Evolutionary conservation across 768 basidiomycete species (phyloP), one percentile per base, ranked within the genome.

Genomic region (Termitomyces sp.): DNA sequence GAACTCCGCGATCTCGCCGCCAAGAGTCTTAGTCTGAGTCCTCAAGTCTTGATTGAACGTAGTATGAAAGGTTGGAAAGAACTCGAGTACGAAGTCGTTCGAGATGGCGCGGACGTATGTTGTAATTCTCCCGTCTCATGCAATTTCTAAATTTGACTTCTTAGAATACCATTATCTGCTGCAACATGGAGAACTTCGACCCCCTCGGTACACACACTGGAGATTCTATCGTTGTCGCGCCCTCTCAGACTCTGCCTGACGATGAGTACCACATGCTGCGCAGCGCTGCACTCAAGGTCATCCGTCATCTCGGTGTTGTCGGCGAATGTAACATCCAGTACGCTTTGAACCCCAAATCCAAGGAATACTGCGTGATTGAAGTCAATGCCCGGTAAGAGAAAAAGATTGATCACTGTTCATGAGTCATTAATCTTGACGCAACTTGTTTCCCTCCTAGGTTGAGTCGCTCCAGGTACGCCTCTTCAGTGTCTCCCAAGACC

Each of bases 61-160:
- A 92, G 90, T 64, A 91, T 99, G 89, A 98, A 98, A 75, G 97
- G 97, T 31, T 99, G 97, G 97, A 99, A 99, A 71, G 97, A 99
- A 75, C 82, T 98, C 61, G 97, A 99, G 75, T 99, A 98, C 65
- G 97, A 99, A 71, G 97, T 99, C 60, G 97, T 98, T 66, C 90
- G 97, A 53, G 97, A 99, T 70, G 95, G 82, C 63, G 96, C 96
- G 50, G 97, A 99, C 74, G 92, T 94, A 71, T 63, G 90, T 84
- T 5, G 17, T 56, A 59, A 46, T 54, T 54, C 23, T 43, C 23
- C 56, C 45, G 48, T 49, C 19, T 25, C 23, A 27, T 4, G 17
- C 40, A 44, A 31, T 65, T 68, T 59, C 42, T 46, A 56, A 47
- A 29, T 45, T 40, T 19, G 31, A 3, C 29, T 17, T 35, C 43